Evolutionary conservation across 176 grass and related monocot species (phyloP).

Genomic region (Oryza longistaminata): DNA sequence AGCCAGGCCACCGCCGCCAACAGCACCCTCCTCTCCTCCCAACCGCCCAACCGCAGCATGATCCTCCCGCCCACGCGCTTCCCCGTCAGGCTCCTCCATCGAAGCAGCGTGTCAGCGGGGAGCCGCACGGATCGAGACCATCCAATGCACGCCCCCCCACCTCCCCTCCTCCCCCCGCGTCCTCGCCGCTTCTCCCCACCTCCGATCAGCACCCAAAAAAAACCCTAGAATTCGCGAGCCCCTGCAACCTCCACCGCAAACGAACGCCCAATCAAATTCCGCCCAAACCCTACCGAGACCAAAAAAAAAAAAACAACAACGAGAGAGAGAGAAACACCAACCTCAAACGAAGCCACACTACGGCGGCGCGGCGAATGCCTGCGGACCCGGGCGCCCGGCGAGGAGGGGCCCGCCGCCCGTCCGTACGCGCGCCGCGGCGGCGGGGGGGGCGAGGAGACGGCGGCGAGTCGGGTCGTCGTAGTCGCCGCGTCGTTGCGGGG

Average conservation of each 20-base stretch:
- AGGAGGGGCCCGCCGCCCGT: neutral
- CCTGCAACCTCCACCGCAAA: neutral
- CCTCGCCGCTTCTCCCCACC: neutral
- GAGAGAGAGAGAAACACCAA: neutral
- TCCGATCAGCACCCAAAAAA: conserved; percentile 38
- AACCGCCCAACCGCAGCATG: neutral
- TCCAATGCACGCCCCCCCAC: conserved; percentile 31
- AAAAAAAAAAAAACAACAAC: neutral
- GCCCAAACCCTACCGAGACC: neutral
- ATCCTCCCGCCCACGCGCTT: conserved; percentile 14
- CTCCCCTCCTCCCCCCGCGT: neutral
- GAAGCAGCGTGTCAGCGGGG: conserved; percentile 42
- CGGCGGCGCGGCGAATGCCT: conserved; percentile 43
- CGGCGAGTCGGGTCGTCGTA: conserved; percentile 37
- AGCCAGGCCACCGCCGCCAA: neutral
- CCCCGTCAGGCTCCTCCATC: conserved; percentile 35
- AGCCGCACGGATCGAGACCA: conserved; percentile 41
- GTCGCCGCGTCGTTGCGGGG: conserved; percentile 35
- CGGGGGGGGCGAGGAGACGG: neutral
- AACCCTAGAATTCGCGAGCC: conserved; percentile 41
- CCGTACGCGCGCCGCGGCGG: neutral
- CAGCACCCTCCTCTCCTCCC: neutral
- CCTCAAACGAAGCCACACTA: neutral
- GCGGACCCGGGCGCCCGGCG: neutral
- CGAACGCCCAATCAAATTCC: conserved; percentile 1